Evolutionary conservation across 2,329 filamentous ascomycete species (phyloP).

Genomic region (Fusarium neocosmosporiellum): DNA sequence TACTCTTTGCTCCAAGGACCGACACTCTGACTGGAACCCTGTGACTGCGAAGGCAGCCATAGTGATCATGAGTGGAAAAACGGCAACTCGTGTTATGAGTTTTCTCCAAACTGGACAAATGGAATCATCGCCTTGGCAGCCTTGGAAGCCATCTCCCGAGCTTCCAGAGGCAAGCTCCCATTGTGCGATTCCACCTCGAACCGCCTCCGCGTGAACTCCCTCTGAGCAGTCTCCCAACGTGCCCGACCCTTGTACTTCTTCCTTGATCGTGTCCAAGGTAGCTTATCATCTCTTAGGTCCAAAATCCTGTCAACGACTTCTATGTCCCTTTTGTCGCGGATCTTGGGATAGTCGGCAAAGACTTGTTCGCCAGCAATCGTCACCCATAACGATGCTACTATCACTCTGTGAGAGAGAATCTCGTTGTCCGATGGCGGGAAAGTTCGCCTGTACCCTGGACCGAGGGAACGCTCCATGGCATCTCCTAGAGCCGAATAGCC

Average conservation of each 20-base stretch:
- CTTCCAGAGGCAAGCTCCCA: accelerated
- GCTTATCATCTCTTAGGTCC: neutral
- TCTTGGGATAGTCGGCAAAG: neutral
- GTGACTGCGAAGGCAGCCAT: no score
- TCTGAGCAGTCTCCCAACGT: conserved; percentile 14
- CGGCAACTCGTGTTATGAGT: neutral
- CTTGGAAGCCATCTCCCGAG: neutral
- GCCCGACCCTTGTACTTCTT: neutral
- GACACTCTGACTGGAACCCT: no score
- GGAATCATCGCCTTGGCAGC: neutral
- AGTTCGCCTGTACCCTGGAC: neutral
- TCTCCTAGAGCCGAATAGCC: neutral
- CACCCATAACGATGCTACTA: neutral
- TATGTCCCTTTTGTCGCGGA: conserved; percentile 7
- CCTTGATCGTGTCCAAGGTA: conserved; percentile 11
- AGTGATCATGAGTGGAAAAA: no score
- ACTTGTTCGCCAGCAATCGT: neutral
- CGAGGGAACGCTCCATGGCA: neutral
- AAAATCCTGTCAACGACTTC: neutral
- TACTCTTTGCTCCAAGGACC: no score
- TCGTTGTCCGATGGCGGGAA: neutral
- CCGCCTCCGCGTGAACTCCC: neutral
- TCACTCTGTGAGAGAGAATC: neutral
- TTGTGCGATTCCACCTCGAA: conserved; percentile 12
- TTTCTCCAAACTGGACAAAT: neutral